A percentile compares a stretch with the other conserved stretches of the same genome.
phyloP scores from a whole-genome alignment of 1,284 basidiomycete species.

The Agaricales sp. region DNA sequence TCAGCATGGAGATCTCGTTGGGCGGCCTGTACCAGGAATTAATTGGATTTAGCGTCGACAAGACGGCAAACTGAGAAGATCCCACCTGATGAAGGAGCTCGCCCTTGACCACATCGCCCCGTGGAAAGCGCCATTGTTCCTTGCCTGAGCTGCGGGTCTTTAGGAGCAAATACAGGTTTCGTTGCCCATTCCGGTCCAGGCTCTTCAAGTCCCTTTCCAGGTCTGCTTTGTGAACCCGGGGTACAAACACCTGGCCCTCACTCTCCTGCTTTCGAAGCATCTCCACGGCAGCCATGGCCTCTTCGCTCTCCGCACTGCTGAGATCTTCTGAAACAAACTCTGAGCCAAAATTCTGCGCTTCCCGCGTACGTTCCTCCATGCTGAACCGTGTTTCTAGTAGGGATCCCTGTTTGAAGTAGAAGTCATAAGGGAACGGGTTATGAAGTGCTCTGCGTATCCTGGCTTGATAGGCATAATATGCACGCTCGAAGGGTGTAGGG shows the following conservation, averaged over 20 bases:
- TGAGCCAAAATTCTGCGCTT: conserved; percentile 61
- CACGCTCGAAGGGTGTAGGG: conserved; percentile 69
- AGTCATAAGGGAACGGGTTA: conserved; percentile 83
- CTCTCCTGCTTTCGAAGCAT: conserved; percentile 60
- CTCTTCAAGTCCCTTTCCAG: conserved; percentile 52
- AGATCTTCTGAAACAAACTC: conserved; percentile 35
- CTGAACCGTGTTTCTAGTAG: conserved; percentile 78
- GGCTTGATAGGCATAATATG: conserved; percentile 83
- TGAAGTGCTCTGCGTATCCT: conserved; percentile 78
- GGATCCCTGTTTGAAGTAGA: conserved; percentile 94
- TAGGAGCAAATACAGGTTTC: conserved; percentile 80
- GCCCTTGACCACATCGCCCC: conserved; percentile 49
- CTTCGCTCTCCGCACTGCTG: conserved; percentile 29
- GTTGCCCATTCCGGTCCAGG: conserved; percentile 72
- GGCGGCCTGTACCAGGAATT: conserved; percentile 42
- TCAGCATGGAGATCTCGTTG: conserved; percentile 52
- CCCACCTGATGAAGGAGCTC: conserved; percentile 65
- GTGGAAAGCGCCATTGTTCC: conserved; percentile 73
- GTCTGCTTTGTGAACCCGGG: conserved; percentile 57
- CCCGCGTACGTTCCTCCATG: conserved; percentile 60
- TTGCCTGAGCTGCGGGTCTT: conserved; percentile 33
- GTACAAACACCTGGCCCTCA: conserved; percentile 49
- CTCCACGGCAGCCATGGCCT: conserved; percentile 39
- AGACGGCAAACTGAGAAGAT: conserved; percentile 3
- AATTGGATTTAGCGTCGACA: conserved; percentile 7